Percentiles rank a stretch among this genome's conserved stretches.
Conservation (phyloP, 2,329 filamentous ascomycete genomes). For the Thielaviopsis punctulata region DNA sequence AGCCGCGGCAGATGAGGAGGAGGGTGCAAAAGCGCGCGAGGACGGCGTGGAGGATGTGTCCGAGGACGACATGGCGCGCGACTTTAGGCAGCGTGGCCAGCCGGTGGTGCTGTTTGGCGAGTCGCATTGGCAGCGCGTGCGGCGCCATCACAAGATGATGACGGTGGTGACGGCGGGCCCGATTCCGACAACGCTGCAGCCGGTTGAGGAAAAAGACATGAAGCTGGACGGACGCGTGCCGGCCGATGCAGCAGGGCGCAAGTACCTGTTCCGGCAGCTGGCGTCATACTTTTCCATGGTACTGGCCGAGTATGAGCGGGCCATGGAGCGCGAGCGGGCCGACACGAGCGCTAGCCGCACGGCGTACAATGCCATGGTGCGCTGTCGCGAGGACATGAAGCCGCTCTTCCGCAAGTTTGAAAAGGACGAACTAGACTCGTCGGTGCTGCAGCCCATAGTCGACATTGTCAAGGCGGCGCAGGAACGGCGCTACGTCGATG, state of each 20-base stretch:
- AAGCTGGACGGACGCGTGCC: constrained; percentile 51
- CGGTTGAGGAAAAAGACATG: constrained; percentile 77
- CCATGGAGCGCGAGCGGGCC: constrained; percentile 47
- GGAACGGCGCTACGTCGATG: constrained; percentile 81
- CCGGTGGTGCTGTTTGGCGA: constrained; percentile 71
- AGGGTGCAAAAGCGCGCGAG: constrained; percentile 14
- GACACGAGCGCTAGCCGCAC: constrained; percentile 63
- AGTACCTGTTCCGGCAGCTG: constrained; percentile 70
- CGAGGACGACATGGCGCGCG: constrained; percentile 51
- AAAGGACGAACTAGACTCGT: constrained; percentile 59
- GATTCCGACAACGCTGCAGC: constrained; percentile 68
- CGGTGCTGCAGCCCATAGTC: constrained; percentile 63
- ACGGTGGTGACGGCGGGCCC: constrained; percentile 53
- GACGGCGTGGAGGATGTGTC: constrained; percentile 41
- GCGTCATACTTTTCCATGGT: constrained; percentile 95
- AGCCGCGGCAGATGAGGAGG: constrained; percentile 26
- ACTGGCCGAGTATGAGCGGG: constrained; percentile 69
- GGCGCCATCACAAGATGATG: constrained; percentile 51
- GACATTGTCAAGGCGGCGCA: constrained; percentile 89
- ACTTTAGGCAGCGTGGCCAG: constrained; percentile 54
- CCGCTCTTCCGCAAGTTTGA: constrained; percentile 86
- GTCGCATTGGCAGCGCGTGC: constrained; percentile 48
- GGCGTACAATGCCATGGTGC: constrained; percentile 70
- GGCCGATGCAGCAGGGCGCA: constrained; percentile 44
- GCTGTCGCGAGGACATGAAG: constrained; percentile 72